Base-by-base conservation (phyloP, 2,329 filamentous ascomycete genomes). In the Microcyclospora pomicola region DNA sequence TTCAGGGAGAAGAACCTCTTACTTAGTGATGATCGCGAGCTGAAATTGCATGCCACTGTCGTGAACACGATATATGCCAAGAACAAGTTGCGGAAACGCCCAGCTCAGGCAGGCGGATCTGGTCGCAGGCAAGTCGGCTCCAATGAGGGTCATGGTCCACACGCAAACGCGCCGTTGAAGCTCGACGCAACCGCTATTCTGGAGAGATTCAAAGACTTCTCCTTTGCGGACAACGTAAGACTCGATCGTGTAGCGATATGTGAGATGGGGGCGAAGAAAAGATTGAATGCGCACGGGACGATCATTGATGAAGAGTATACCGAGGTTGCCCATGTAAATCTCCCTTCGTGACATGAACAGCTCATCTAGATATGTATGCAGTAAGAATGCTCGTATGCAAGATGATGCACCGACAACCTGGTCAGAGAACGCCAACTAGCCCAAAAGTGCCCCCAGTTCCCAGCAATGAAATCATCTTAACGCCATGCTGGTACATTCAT, bases 31-130 rank as follows among this genome's bases (percentile, higher is more conserved):
- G 60, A 64, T 10, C 64, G 83, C 38, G 71, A 75, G 6, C 58
- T 95, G 44, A 69, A 82, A 14, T 61, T 95, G 36, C 88, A 95
- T 55, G 85, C 83, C 13, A 95, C 88, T 0, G 64, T 95, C 3
- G 62, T 91, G 36, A 94, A 95, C 58, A 92, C 86, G 0, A 73
- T 86, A 11, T 92, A 94, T 55, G 75, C 76, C 32, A 73, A 69
- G 52, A 59, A 58, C 4, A 54, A 49, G 36, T 24, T 24, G 19
- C 19, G 7, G 19, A 51, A 42, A 28, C 42, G 46, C 35, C 49
- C 50, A 33, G 34, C 53, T 35, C 37, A 42, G 14, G 35, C 37
- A 36, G 32, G 15, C 32, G 27, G 36, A 24, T 34, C n/a, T 34
- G 30, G 9, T 11, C 28, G 9, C 33, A 15, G 13, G 16, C 31